phyloP scores from a whole-genome alignment of 306 rosid species.

The Trifolium repens region DNA sequence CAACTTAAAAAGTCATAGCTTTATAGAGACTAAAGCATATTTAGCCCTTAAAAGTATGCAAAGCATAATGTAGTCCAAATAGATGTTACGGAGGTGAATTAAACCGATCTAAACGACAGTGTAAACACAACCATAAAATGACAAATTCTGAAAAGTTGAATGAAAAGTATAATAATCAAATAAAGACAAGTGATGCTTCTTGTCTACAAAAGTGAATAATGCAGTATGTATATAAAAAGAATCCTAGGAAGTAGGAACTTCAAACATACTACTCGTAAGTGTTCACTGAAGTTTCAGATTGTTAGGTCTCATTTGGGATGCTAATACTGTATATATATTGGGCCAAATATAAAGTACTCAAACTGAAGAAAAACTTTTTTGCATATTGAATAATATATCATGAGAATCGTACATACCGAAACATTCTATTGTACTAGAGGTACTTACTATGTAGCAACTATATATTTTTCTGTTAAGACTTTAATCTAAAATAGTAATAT shows the following conservation, averaged over 20 bases:
- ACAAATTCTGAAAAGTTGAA: neutral
- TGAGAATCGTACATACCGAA: neutral
- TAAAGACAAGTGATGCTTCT: neutral
- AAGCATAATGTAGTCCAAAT: neutral
- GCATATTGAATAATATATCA: neutral
- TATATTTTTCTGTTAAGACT: too few relatives aligned
- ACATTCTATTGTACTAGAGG: neutral
- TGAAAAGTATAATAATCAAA: neutral
- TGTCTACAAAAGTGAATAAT: neutral
- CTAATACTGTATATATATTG: neutral
- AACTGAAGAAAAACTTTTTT: neutral
- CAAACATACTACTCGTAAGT: neutral
- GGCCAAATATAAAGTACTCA: neutral
- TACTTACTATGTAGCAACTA: neutral
- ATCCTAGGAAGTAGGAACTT: neutral
- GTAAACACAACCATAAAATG: neutral
- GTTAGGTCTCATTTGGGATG: neutral
- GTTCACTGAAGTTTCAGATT: conserved; percentile 1
- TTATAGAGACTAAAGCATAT: neutral
- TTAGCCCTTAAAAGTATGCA: neutral
- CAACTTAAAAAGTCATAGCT: neutral
- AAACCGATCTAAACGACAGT: neutral
- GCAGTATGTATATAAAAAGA: neutral
- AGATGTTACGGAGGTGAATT: neutral
- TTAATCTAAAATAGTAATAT: neutral